These are phyloP conservation scores for Fusarium caatingaense DNA, from an alignment of 2,329 filamentous ascomycete species.

Conservation along the genomic window DNA sequence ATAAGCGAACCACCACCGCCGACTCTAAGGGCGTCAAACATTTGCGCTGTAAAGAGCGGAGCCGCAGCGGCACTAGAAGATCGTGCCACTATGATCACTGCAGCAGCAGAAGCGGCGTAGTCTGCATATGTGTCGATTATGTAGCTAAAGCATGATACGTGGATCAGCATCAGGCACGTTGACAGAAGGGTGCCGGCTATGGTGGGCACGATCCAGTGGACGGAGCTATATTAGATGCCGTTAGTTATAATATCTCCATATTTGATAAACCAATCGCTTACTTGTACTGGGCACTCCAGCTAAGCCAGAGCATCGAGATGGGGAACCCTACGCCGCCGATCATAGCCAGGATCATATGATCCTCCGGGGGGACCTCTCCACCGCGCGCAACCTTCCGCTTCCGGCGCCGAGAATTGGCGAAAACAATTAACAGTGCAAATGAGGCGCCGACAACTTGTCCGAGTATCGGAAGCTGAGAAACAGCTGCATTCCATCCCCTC, in stretches of 20 bases:
- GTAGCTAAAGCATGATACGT: background rate
- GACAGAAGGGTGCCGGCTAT: background rate
- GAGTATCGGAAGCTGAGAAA: background rate
- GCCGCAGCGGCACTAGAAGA: background rate
- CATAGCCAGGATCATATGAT: background rate
- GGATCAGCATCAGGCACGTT: background rate
- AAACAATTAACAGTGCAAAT: background rate
- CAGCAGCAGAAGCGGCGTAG: background rate
- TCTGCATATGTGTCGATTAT: background rate
- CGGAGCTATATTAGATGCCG: background rate
- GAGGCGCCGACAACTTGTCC: background rate
- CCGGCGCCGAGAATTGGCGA: background rate
- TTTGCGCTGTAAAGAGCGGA: background rate
- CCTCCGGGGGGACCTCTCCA: background rate
- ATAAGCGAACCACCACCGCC: background rate
- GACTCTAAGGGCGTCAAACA: background rate
- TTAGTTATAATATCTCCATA: background rate
- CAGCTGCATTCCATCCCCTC: background rate
- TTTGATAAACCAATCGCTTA: background rate
- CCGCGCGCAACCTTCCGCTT: background rate
- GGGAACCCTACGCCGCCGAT: background rate
- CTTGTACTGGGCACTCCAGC: slow-evolving; percentile 2
- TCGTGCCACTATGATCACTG: background rate
- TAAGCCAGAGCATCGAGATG: background rate
- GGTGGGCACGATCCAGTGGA: background rate